Conservation (phyloP, 257 asterid genomes). For the Cinchona pubescens region DNA sequence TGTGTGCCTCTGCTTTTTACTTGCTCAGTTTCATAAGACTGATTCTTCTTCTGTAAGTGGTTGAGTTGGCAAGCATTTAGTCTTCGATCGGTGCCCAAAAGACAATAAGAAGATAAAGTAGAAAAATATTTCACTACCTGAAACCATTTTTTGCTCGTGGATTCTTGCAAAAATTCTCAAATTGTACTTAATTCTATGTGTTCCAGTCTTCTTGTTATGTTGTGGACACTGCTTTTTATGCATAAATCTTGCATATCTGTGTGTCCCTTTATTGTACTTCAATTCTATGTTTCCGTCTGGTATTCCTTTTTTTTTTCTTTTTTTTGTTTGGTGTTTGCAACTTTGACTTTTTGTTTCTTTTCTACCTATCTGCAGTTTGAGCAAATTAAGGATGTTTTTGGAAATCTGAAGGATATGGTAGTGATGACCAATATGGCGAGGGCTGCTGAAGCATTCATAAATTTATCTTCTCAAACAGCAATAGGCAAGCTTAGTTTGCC, state of each 20-base stretch:
- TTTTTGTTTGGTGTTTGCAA: neutral
- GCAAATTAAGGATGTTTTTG: slow-evolving; percentile 24
- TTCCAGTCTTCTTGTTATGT: neutral
- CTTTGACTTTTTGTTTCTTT: neutral
- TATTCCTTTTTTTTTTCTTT: neutral
- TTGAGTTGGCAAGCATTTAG: too few species aligned
- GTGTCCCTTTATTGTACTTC: neutral
- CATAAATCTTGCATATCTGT: neutral
- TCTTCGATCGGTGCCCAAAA: too few species aligned
- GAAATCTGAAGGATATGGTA: slow-evolving; percentile 20
- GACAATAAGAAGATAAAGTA: neutral
- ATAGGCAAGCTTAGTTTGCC: neutral
- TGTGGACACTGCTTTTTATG: neutral
- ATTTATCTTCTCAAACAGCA: slow-evolving; percentile 14
- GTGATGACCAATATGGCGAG: slow-evolving; percentile 21
- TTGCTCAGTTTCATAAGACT: too few species aligned
- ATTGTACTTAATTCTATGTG: too few species aligned
- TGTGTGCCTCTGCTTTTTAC: neutral
- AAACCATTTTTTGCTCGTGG: neutral
- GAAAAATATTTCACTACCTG: neutral
- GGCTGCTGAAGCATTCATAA: slow-evolving; percentile 11
- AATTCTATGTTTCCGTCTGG: neutral
- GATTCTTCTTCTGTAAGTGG: too few species aligned
- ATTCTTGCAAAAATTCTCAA: neutral
- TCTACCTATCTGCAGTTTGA: slow-evolving; percentile 33